Evolutionary conservation across 495 filamentous ascomycete species (phyloP).

Genomic region (Daldinia loculata): DNA sequence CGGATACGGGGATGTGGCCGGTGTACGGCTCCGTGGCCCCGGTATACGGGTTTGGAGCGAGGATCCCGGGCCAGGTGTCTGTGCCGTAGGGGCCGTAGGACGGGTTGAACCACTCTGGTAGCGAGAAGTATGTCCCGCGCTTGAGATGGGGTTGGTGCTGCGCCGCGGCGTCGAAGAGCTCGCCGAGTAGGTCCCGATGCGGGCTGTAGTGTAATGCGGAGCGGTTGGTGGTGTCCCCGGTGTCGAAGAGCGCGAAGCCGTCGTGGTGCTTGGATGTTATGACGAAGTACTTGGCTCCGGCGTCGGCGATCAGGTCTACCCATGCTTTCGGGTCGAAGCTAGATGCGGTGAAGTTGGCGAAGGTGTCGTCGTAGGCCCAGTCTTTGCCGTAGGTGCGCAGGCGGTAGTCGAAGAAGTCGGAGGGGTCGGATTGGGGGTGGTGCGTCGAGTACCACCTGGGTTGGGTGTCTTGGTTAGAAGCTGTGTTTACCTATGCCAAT

Average conservation of each 20-base stretch:
- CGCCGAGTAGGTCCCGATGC: slow-evolving; percentile 55
- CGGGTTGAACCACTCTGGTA: slow-evolving; percentile 67
- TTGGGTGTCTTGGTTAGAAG: neutral
- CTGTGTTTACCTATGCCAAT: neutral
- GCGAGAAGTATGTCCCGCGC: slow-evolving; percentile 62
- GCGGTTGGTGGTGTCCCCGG: slow-evolving; percentile 52
- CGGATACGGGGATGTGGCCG: slow-evolving; percentile 53
- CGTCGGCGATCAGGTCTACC: slow-evolving; percentile 65
- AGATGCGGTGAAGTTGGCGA: slow-evolving; percentile 61
- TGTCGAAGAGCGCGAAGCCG: slow-evolving; percentile 63
- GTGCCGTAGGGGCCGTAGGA: slow-evolving; percentile 57
- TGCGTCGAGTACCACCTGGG: slow-evolving; percentile 48
- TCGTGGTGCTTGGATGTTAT: slow-evolving; percentile 63
- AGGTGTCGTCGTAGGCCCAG: slow-evolving; percentile 65
- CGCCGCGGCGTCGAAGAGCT: slow-evolving; percentile 61
- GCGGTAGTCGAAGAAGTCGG: slow-evolving; percentile 59
- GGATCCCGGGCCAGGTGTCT: slow-evolving; percentile 45
- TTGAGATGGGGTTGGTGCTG: slow-evolving; percentile 59
- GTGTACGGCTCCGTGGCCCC: slow-evolving; percentile 58
- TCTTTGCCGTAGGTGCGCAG: slow-evolving; percentile 59
- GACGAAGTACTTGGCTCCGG: slow-evolving; percentile 66
- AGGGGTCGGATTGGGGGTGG: slow-evolving; percentile 41
- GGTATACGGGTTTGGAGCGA: slow-evolving; percentile 61
- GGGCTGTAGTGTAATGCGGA: slow-evolving; percentile 57
- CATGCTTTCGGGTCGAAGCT: slow-evolving; percentile 61